phyloP scores from a whole-genome alignment of 345 rosid species.

The Cardiospermum halicacabum region DNA sequence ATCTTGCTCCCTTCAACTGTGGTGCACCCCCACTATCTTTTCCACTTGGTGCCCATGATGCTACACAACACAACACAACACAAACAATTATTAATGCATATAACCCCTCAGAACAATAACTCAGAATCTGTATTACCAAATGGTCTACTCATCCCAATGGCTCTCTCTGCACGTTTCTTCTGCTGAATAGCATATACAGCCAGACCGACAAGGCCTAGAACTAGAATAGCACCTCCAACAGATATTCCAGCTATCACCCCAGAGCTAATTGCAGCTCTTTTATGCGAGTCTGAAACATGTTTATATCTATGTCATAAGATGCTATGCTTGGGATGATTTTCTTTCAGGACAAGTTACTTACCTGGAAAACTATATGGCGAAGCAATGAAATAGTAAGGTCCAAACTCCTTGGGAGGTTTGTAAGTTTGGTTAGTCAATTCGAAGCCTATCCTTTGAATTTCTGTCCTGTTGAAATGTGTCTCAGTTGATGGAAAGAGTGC shows the following conservation, averaged over 20 bases:
- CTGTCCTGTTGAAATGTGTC: constrained; percentile 55
- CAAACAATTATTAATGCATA: not conserved
- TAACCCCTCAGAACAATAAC: not conserved
- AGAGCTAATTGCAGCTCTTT: constrained; percentile 39
- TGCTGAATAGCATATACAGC: constrained; percentile 78
- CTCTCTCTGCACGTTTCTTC: constrained; percentile 91
- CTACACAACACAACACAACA: constrained; percentile 33
- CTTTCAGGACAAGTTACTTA: constrained; percentile 27
- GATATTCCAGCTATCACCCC: constrained; percentile 44
- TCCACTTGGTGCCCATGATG: constrained; percentile 87
- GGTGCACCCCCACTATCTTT: constrained; percentile 88
- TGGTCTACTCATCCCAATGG: constrained; percentile 78
- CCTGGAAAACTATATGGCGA: constrained; percentile 87
- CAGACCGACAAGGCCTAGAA: constrained; percentile 59
- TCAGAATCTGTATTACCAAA: constrained; percentile 51
- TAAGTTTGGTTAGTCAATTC: constrained; percentile 79
- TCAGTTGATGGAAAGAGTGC: constrained; percentile 67
- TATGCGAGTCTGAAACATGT: constrained; percentile 37
- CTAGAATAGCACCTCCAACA: constrained; percentile 43
- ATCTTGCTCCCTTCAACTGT: constrained; percentile 89
- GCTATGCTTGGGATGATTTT: not conserved
- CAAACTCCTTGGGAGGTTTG: constrained; percentile 76
- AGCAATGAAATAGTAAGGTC: constrained; percentile 86
- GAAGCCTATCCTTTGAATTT: constrained; percentile 69
- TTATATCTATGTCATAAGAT: too few species aligned